Base-by-base conservation (phyloP, 208 protist species). In the Wallacemonas sp. region DNA sequence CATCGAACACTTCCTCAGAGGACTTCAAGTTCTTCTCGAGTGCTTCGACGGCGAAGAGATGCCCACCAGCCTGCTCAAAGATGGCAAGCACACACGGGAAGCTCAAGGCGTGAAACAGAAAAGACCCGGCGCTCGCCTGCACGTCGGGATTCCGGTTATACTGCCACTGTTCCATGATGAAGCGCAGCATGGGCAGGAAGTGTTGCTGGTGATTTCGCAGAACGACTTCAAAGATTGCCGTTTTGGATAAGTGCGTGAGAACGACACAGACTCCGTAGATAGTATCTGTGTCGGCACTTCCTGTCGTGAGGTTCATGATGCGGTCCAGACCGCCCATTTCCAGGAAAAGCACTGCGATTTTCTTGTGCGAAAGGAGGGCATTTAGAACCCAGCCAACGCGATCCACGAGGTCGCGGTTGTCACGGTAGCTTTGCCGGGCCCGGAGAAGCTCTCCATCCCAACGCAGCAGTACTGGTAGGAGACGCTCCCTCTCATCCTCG, bases 31-130 rank as follows among this genome's bases (percentile, higher is more conserved):
- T 67, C 26, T 67, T 55, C 30, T 89, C 74, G 21, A 93, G 63
- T 22, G 67, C 73, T 34, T 77, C 70, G 41, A 93, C 42, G 22
- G 78, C 76, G 24, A 71, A 63, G n/a, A 73, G 59, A n/a, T 78
- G 71, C 2, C 87, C 86, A 36, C 83, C 73, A 26, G 75, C 54
- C 2, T 64, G 22, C 46, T 93, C 87, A 70, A 93, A 95, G 52
- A 81, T 83, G 34, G 68, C 63, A 19, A 93, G 58, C 19, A 89
- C 83, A 50, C 77, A 88, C 13, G 90, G 87, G 60, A 95, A 93
- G 67, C 83, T 92, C 19, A 95, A 52, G 19, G 81, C 77, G 68
- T 85, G 76, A 50, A 87, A 86, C 27, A 95, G 73, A 73, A 95
- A 93, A 1, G 72, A 76, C 24, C 79, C 83, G 2, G 87, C 89